Evolutionary conservation across 2,329 filamentous ascomycete species (phyloP).

Genomic region (Lasiodiplodia sp.): DNA sequence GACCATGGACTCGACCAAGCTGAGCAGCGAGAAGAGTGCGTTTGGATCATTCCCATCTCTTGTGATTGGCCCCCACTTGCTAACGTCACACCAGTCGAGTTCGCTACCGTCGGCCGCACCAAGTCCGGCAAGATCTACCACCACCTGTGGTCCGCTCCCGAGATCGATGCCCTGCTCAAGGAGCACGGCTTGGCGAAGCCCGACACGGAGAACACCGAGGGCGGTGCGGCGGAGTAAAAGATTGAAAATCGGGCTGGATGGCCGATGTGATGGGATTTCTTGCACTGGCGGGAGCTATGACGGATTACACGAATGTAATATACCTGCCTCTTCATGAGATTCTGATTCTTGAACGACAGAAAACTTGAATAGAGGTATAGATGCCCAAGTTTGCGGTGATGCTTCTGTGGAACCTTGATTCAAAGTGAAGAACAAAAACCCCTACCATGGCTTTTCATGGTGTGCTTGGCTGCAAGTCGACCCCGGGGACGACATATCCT

Average conservation of each 20-base stretch:
- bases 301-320: conserved; percentile 26
- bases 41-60: conserved; percentile 33
- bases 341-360: background rate
- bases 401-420: background rate
- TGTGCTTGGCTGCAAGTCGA: background rate
- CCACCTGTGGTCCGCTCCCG: conserved; percentile 94
- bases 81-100: conserved; percentile 73
- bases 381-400: conserved; percentile 18
- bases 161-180: conserved; percentile 92
- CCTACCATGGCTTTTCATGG: background rate
- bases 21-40: conserved; percentile 99
- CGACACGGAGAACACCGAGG: conserved; percentile 41
- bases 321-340: conserved; percentile 27
- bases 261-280: conserved; percentile 27
- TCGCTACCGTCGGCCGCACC: conserved; percentile 96
- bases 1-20: conserved; percentile 99
- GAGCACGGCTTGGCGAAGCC: conserved; percentile 90
- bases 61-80: background rate
- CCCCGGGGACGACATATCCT: background rate
- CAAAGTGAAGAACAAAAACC: background rate
- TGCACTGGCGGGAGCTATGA: conserved; percentile 16
- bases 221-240: conserved; percentile 33
- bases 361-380: conserved; percentile 24
- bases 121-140: conserved; percentile 97
- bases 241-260: conserved; percentile 33